Evolutionary conservation across 1,284 basidiomycete genomes (phyloP), one percentile per base, ranked within the genome.

Genomic region (Amylostereum areolatum): DNA sequence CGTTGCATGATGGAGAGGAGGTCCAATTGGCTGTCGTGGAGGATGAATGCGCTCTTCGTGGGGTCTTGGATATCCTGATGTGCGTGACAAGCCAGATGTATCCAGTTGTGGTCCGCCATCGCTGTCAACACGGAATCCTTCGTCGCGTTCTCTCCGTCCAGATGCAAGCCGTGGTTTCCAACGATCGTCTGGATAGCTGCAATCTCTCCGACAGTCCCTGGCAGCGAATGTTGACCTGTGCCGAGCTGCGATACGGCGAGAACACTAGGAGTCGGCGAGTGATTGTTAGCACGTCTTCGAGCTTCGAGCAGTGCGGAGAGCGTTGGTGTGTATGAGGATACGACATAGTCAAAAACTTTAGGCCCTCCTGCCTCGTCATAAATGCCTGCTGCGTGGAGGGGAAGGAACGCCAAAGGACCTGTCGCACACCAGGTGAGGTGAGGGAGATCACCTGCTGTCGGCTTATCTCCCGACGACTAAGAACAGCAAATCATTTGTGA

Each of bases 281-380:
- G 5, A 25, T 12, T n/a, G 37, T 12, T n/a, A 12, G 40, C 29
- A 27, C 12, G 3, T 27, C 4, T 12, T 4, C 27, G 42, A 4
- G 32, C 32, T 9, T 25, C 6, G 39, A 49, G 44, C 39, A 45
- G 34, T 8, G 39, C 12, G 25, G 27, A 5, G 3, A 63, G 42
- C 1, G 59, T 60, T 4, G 59, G 56, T n/a, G 52, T 60, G 46
- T 62, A 63, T 1, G 62, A 63, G 3, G 59, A 60, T 9, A 59
- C 46, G 36, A 56, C 55, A 29, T 51, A 53, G 35, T 62, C 58
- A 6, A 42, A 34, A 5, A 41, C 34, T 46, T 51, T 3, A 42
- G 43, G 7, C 36, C 37, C 43, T 28, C 40, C 25, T 9, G 37
- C 1, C 24, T 11, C 7, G 9, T 45, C 40, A 40, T 57, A 57